Conservation (phyloP, 75 land plant species). For the Larix kaempferi region DNA sequence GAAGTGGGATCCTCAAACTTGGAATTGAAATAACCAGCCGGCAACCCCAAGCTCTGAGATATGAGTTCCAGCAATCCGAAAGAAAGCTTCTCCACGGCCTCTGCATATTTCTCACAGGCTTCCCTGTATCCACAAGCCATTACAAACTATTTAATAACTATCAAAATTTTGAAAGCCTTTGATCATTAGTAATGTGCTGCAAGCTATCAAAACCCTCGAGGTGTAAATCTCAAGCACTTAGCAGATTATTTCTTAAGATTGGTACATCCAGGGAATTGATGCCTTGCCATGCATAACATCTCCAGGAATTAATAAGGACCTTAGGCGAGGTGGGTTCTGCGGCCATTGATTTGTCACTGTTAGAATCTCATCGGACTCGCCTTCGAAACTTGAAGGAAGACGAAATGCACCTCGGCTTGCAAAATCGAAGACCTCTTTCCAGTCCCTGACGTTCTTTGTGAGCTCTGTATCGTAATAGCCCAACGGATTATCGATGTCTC, state of each 20-base stretch:
- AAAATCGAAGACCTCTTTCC: slow-evolving; percentile 91
- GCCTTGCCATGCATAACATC: no score
- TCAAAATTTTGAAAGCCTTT: no score
- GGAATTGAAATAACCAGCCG: slow-evolving; percentile 28
- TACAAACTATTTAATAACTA: no score
- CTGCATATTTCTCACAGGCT: slow-evolving; percentile 43
- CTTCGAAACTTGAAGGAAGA: slow-evolving; percentile 21
- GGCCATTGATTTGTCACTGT: slow-evolving; percentile 59
- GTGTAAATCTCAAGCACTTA: no score
- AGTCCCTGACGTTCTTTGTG: slow-evolving; percentile 88
- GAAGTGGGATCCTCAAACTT: slow-evolving; percentile 47
- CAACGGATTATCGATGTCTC: slow-evolving; percentile 12
- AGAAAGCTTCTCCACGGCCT: slow-evolving; percentile 50
- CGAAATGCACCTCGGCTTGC: slow-evolving; percentile 9
- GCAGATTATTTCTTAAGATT: no score
- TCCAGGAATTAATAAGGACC: slow-evolving; percentile 22
- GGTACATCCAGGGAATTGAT: no score
- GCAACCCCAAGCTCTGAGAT: slow-evolving; percentile 51
- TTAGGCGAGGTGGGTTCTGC: slow-evolving; percentile 25
- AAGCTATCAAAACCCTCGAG: no score
- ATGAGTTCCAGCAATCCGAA: slow-evolving; percentile 62
- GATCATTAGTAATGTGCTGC: no score
- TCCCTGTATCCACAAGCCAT: no score
- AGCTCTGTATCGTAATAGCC: slow-evolving; percentile 77
- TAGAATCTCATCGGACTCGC: slow-evolving; percentile 1